A percentile compares a stretch with the other conserved stretches of the same genome.
phyloP scores from a whole-genome alignment of 176 grass and related monocot species.

The Cenchrus fungigraminus region DNA sequence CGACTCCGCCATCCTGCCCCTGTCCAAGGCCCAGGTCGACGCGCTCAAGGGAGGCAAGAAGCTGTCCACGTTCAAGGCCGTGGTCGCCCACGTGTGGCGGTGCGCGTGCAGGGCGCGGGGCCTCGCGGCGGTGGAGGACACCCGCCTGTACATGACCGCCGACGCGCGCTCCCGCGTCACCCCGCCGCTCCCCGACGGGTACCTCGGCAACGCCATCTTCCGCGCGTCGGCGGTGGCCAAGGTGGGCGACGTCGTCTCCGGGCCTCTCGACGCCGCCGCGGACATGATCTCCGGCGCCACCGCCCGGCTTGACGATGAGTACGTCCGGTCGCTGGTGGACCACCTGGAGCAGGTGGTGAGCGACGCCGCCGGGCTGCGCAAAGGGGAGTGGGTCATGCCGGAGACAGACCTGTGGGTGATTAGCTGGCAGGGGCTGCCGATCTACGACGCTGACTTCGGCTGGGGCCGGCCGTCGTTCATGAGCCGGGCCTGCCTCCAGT shows the following conservation, averaged over 20 bases:
- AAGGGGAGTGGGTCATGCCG: constrained; percentile 52
- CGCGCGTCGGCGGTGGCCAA: constrained; percentile 45
- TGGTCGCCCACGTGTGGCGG: constrained; percentile 55
- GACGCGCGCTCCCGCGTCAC: constrained; percentile 33
- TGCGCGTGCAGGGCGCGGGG: constrained; percentile 45
- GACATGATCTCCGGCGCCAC: constrained; percentile 42
- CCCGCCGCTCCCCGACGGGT: constrained; percentile 49
- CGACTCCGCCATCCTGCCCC: constrained; percentile 40
- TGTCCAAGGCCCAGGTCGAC: constrained; percentile 51
- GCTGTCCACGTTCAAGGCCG: constrained; percentile 50
- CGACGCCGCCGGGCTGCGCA: constrained; percentile 23
- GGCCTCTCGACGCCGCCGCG: constrained; percentile 24
- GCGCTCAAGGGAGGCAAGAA: constrained; percentile 38
- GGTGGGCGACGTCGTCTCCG: constrained; percentile 18
- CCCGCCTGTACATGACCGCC: constrained; percentile 47
- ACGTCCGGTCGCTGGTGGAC: constrained; percentile 49
- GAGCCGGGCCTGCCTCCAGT: constrained; percentile 35
- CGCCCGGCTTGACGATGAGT: constrained; percentile 38
- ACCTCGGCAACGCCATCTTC: constrained; percentile 67
- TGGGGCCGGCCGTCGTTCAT: constrained; percentile 65
- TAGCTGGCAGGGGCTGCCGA: constrained; percentile 64
- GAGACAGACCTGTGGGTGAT: constrained; percentile 52
- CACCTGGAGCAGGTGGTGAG: constrained; percentile 36
- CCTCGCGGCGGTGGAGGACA: neutral
- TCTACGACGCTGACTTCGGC: constrained; percentile 70